Evolutionary conservation across 768 basidiomycete genomes (phyloP), one percentile per base, ranked within the genome.

Genomic region (Mycena vitilis): DNA sequence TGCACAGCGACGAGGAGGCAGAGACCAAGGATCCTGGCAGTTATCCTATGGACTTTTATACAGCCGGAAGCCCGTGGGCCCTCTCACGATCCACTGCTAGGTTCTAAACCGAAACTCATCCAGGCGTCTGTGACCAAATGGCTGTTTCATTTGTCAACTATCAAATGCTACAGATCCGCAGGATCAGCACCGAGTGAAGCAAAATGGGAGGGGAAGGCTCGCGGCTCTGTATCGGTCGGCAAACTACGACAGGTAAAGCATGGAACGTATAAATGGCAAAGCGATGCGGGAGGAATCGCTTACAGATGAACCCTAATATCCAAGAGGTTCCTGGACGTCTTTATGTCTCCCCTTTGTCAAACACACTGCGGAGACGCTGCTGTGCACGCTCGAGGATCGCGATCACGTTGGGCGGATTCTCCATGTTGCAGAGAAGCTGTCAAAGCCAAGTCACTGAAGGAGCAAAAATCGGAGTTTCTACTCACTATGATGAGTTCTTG

Each of bases 41-140:
- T 10, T 99, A 99, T 81, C 92, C 95, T 4, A 99, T 99, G 98
- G 94, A 99, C 79, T 99, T 99, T 78, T 99, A 99, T 72, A 86
- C 87, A 38, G 92, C 90, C 9, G 91, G 90, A 4, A 92, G 87
- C 68, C 90, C 89, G 1, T 95, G 93, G 93, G 89, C 94, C 0
- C 71, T 85, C 23, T 87, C 93, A 22, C 85, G 93, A 75, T 73
- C 79, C 38, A 91, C 85, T 51, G 89, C 84, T 11, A 78, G 76
- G 30, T 89, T 88, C 72, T 77, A 72, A 72, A 72, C 48, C 54
- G 11, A 7, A n/a, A n/a, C 54, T 63, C 61, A 38, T 23, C 23
- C 49, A 16, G 44, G 15, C 44, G 44, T 18, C 44, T 30, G 30
- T 30, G 30, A 30, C 30, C 30, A 30, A 30, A 30, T 8, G n/a